Conservation (phyloP, 257 asterid genomes). For the Lavandula angustifolia region DNA sequence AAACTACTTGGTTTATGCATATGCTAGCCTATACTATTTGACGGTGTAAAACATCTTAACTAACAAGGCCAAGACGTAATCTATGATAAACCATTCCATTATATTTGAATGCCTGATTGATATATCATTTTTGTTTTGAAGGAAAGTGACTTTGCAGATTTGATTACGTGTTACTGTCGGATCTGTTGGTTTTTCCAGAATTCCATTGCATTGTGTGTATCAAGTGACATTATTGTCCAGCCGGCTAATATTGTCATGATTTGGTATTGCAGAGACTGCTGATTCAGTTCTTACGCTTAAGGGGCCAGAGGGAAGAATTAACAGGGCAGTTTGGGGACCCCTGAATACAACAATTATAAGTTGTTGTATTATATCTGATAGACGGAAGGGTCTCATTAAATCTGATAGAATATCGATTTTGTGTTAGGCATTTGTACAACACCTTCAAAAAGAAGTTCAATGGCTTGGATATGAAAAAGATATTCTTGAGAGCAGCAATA, state of each 20-base stretch:
- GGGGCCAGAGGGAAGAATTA: constrained; percentile 89
- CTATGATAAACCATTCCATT: background rate
- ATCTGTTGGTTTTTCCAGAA: background rate
- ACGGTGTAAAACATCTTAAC: background rate
- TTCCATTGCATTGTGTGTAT: constrained; percentile 7
- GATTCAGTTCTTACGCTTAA: constrained; percentile 65
- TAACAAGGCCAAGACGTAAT: constrained; percentile 7
- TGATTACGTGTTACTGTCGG: background rate
- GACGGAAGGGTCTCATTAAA: too few species aligned
- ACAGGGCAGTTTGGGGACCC: constrained; percentile 98
- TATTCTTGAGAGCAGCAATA: too few species aligned
- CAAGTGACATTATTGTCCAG: constrained; percentile 15
- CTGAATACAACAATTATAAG: constrained; percentile 78
- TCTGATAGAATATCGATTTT: too few species aligned
- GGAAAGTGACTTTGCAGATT: background rate
- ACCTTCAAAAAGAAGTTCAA: too few species aligned
- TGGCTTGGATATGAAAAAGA: too few species aligned
- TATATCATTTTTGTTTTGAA: background rate
- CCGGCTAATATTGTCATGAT: constrained; percentile 13
- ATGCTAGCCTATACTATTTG: too few species aligned
- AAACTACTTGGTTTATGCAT: too few species aligned
- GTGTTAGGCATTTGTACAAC: too few species aligned
- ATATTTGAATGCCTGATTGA: background rate
- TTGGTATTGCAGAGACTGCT: constrained; percentile 53
- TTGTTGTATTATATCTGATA: too few species aligned